Evolutionary conservation across 2,329 filamentous ascomycete genomes (phyloP), one percentile per base, ranked within the genome.

Genomic region (Lasiodiplodia sp.): DNA sequence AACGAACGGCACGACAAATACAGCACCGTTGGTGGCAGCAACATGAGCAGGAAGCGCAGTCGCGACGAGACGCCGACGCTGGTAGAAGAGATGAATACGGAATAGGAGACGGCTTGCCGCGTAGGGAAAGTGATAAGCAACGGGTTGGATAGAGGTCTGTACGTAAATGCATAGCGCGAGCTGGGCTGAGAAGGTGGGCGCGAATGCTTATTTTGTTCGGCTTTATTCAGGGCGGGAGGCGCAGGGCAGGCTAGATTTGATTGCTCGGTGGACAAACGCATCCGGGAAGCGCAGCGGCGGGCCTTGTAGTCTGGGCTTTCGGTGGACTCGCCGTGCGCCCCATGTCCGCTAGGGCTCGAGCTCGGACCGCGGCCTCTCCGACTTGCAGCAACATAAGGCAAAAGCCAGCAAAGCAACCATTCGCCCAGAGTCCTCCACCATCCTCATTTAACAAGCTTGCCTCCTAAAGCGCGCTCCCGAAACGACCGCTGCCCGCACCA

Each of bases 351-450:
- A 51, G 60, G 44, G 60, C 60, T 66, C 63, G 63, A 66, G 63
- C 63, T 66, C 63, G 63, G 51, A 56, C 34, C 25, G 23, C 49
- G 49, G 11, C 44, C 47, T 52, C 60, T 63, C 58, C 58, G 58
- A 37, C 56, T n/a, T 62, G 38, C 57, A 62, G 57, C 57, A 18
- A 28, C 23, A 21, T 31, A 44, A 66, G 64, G 64, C 51, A 56
- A 66, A 67, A 60, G 65, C 53, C 65, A 67, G 53, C 53, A 58
- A 67, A 67, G 65, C 65, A 67, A 60, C 64, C 65, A 58, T 67
- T 58, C 65, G 31, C 53, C 38, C 38, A 47, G 18, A 47, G 18
- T 66, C 21, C 23, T 25, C 40, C 64, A 52, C 65, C 65, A 60
- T 58, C 47, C 55, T 49, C 51, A 34, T 66, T 56, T 44, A 56